Evolutionary conservation across 1,284 basidiomycete species (phyloP), one percentile per base, ranked within the genome.

Genomic region (Fomitopsis betulina): DNA sequence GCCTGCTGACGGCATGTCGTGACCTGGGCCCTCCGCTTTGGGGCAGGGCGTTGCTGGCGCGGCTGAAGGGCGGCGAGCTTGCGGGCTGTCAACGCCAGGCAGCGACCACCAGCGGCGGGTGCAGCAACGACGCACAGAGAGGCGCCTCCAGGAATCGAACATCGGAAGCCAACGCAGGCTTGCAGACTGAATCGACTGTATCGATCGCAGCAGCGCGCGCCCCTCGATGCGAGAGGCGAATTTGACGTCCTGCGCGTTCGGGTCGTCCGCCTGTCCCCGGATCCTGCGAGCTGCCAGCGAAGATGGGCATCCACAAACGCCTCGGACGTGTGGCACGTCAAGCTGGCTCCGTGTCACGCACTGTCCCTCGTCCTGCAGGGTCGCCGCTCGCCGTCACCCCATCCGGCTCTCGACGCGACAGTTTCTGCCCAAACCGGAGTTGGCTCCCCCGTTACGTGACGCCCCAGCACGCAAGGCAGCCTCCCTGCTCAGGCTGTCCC

Each of bases 391-490:
- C 42, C 19, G 10, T 23, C 5, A 5, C 42, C n/a, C 27, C 5
- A 23, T 23, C 21, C 13, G 42, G 6, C 42, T 25, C 23, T n/a
- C 39, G 7, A 21, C 9, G 7, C 30, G 45, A 47, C 45, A 47
- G 45, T 47, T 47, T 47, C 45, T 47, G 45, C 45, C 25, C 45
- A 47, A 47, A 47, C 45, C 45, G 45, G 45, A 47, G 30, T 37
- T 37, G 35, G 35, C 35, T 37, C 35, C 35, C 13, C 35, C 35
- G 35, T 37, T 42, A 42, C 39, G 39, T 9, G 17, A 42, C 10
- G 39, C n/a, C 39, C 39, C 7, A 21, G 39, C 39, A n/a, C 39
- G 6, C n/a, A 42, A 42, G 39, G 39, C 39, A 15, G 19, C 39
- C 3, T 9, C 17, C n/a, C 1, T 0, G 2, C 39, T 42, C n/a